Evolutionary conservation across 805 yeast genomes (phyloP).

Genomic region (Myxozyma kluyveri): DNA sequence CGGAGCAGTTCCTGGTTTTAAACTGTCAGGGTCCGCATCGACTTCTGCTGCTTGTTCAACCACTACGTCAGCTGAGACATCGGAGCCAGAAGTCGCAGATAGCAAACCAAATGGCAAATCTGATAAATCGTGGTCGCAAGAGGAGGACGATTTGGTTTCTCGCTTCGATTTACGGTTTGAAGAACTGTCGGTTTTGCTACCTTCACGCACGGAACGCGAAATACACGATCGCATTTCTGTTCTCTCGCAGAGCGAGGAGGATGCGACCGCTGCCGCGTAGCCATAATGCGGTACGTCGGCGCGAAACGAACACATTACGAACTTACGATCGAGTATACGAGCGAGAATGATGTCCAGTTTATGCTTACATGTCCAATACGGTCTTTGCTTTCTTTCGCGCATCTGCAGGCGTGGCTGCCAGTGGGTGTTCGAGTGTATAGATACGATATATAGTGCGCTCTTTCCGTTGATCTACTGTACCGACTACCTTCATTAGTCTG

Average conservation of each 20-base stretch:
- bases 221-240: conserved; percentile 53
- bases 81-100: too few relatives aligned
- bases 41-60: not conserved
- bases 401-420: not conserved
- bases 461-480: too few relatives aligned
- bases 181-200: conserved; percentile 70
- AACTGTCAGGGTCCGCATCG: conserved; percentile 1
- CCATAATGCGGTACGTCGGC: not conserved
- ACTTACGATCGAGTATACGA: too few relatives aligned
- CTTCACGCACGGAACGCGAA: conserved; percentile 70
- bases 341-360: too few relatives aligned
- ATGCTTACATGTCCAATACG: too few relatives aligned
- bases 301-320: too few relatives aligned
- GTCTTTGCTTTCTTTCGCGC: too few relatives aligned
- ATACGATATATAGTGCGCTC: too few relatives aligned
- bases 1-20: too few relatives aligned
- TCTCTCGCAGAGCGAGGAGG: conserved; percentile 4
- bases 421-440: not conserved
- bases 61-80: not conserved
- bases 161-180: conserved; percentile 62
- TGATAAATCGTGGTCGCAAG: conserved; percentile 54
- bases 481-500: too few relatives aligned
- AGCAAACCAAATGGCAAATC: not conserved
- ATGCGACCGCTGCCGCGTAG: not conserved
- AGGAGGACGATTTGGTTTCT: conserved; percentile 62